These are phyloP conservation scores for Pichia pseudocactophila DNA, from an alignment of 805 yeast genomes.

Conservation along the genomic window DNA sequence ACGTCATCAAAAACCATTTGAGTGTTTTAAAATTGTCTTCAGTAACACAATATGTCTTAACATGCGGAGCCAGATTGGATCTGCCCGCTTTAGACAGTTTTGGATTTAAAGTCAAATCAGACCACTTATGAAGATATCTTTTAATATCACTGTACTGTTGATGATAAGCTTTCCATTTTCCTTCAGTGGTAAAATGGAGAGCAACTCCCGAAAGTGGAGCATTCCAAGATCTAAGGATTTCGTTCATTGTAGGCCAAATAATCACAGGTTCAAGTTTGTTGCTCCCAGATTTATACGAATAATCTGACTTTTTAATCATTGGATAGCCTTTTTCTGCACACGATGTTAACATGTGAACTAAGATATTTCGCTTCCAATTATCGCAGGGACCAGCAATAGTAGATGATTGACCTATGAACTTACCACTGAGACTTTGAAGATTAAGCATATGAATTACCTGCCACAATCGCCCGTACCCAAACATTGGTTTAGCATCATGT, in stretches of 20 bases:
- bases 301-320: constrained; percentile 15
- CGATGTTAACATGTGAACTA: constrained; percentile 41
- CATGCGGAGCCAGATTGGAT: constrained; percentile 38
- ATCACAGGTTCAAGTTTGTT: constrained; percentile 20
- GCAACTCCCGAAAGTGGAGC: constrained; percentile 25
- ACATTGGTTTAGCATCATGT: constrained; percentile 14
- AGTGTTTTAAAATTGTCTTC: constrained; percentile 41
- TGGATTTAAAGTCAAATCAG: constrained; percentile 12
- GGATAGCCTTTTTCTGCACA: constrained; percentile 27
- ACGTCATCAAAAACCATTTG: constrained; percentile 65
- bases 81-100: constrained; percentile 21
- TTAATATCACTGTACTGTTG: constrained; percentile 35
- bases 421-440: constrained; percentile 22
- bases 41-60: constrained; percentile 55
- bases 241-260: constrained; percentile 28
- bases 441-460: constrained; percentile 31
- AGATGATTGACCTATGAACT: constrained; percentile 37
- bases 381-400: constrained; percentile 41
- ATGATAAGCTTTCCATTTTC: constrained; percentile 16
- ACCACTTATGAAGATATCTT: constrained; percentile 41
- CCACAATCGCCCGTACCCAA: constrained; percentile 41
- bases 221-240: constrained; percentile 16
- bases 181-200: constrained; percentile 15
- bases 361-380: constrained; percentile 28
- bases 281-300: constrained; percentile 8